phyloP scores from a whole-genome alignment of 2,329 filamentous ascomycete species.

The Claviceps pazoutovae region DNA sequence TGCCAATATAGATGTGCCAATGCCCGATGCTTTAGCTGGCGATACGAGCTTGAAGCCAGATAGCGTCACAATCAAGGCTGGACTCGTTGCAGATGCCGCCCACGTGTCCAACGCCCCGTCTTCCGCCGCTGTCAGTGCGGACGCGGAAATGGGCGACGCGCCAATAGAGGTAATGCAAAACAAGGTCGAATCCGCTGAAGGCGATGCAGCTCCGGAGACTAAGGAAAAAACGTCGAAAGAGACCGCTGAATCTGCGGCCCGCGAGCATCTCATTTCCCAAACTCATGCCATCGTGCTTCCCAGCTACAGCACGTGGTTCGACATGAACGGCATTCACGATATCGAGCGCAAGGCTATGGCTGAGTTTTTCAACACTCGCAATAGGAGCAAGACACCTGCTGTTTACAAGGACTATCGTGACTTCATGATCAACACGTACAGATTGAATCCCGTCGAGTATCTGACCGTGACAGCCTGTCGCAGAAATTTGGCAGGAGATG shows the following conservation, averaged over 20 bases:
- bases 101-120: constrained; percentile 51
- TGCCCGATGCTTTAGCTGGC: constrained; percentile 37
- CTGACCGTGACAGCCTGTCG: constrained; percentile 93
- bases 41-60: constrained; percentile 46
- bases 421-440: constrained; percentile 99
- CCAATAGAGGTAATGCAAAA: constrained; percentile 36
- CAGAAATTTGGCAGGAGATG: constrained; percentile 88
- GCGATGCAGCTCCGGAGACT: constrained; percentile 32
- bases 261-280: constrained; percentile 83
- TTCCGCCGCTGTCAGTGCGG: constrained; percentile 46
- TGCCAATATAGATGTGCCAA: constrained; percentile 41
- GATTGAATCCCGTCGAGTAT: constrained; percentile 89
- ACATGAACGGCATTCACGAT: constrained; percentile 84
- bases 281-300: constrained; percentile 92
- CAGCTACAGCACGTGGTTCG: constrained; percentile 97
- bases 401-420: constrained; percentile 99
- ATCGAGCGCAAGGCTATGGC: constrained; percentile 91
- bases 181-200: constrained; percentile 30
- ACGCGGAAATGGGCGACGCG: constrained; percentile 69
- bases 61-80: constrained; percentile 43
- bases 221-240: constrained; percentile 62
- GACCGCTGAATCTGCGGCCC: constrained; percentile 69
- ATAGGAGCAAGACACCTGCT: constrained; percentile 92
- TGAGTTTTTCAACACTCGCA: constrained; percentile 97
- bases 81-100: constrained; percentile 44